Evolutionary conservation across 305 asterid genomes (phyloP).

Genomic region (Fraxinus platypoda): DNA sequence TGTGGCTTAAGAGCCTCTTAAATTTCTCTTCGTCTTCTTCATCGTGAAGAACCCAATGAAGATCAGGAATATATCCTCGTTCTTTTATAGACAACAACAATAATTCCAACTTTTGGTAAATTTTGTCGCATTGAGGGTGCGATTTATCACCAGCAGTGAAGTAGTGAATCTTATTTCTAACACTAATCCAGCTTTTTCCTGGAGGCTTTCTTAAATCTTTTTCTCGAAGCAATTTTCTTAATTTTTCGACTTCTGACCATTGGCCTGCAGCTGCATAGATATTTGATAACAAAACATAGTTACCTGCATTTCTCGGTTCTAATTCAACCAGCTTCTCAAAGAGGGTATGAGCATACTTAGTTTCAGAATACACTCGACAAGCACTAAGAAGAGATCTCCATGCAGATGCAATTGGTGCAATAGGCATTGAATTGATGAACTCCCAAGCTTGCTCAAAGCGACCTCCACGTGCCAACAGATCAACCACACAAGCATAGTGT

Average conservation of each 20-base stretch:
- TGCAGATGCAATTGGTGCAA: slow-evolving; percentile 30
- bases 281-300: slow-evolving; percentile 29
- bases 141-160: slow-evolving; percentile 34
- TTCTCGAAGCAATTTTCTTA: slow-evolving; percentile 22
- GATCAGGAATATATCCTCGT: slow-evolving; percentile 32
- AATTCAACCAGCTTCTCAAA: slow-evolving; percentile 16
- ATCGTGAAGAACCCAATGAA: slow-evolving; percentile 33
- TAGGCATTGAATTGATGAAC: slow-evolving; percentile 27
- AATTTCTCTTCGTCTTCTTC: slow-evolving; percentile 28
- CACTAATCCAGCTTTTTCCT: slow-evolving; percentile 34
- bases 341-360: not conserved
- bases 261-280: slow-evolving; percentile 32
- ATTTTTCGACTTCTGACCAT: slow-evolving; percentile 30
- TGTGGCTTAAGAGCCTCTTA: slow-evolving; percentile 30
- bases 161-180: slow-evolving; percentile 24
- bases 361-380: slow-evolving; percentile 10
- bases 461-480: slow-evolving; percentile 35
- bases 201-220: slow-evolving; percentile 31
- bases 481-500: slow-evolving; percentile 37
- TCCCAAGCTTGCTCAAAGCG: slow-evolving; percentile 31
- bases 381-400: slow-evolving; percentile 30
- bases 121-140: slow-evolving; percentile 24
- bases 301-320: slow-evolving; percentile 24
- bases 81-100: slow-evolving; percentile 19
- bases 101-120: slow-evolving; percentile 18